Evolutionary conservation across 2,329 filamentous ascomycete genomes (phyloP).

Genomic region (Fusarium sp.): DNA sequence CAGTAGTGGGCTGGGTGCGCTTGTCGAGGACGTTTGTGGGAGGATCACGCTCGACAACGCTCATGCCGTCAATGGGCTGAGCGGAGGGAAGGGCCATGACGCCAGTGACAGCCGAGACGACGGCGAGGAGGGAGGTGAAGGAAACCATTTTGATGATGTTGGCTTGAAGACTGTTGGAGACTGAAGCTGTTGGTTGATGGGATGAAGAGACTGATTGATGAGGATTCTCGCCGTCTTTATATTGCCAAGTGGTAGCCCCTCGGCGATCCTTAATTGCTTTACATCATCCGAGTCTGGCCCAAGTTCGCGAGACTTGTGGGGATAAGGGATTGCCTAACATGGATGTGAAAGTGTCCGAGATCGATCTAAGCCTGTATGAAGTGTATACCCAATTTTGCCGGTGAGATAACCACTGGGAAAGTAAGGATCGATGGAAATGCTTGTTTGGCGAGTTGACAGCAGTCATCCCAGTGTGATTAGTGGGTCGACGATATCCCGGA

Average conservation of each 20-base stretch:
- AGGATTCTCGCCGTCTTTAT: conserved; percentile 22
- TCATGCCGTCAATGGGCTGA: not conserved
- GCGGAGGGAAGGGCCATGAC: conserved; percentile 35
- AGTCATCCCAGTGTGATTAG: conserved; percentile 5
- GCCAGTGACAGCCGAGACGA: conserved; percentile 30
- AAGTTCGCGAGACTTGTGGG: not conserved
- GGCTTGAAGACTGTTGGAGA: not conserved
- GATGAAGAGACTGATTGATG: not conserved
- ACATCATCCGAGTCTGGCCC: not conserved
- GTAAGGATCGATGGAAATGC: not conserved
- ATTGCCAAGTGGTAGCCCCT: not conserved
- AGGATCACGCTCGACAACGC: not conserved
- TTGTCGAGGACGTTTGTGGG: conserved; percentile 38
- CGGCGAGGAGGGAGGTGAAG: conserved; percentile 37
- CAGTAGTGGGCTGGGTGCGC: conserved; percentile 50
- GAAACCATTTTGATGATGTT: conserved; percentile 32
- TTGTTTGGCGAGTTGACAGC: not conserved
- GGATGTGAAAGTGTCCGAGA: conserved; percentile 6
- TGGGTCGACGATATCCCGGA: conserved; percentile 9
- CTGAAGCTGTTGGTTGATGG: not conserved
- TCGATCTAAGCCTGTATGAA: not conserved
- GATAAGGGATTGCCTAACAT: not conserved
- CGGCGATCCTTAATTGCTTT: not conserved
- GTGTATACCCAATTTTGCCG: conserved; percentile 22
- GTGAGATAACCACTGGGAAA: conserved; percentile 1